phyloP scores from a whole-genome alignment of 2,329 filamentous ascomycete species.

The Cladorrhinum sp. region DNA sequence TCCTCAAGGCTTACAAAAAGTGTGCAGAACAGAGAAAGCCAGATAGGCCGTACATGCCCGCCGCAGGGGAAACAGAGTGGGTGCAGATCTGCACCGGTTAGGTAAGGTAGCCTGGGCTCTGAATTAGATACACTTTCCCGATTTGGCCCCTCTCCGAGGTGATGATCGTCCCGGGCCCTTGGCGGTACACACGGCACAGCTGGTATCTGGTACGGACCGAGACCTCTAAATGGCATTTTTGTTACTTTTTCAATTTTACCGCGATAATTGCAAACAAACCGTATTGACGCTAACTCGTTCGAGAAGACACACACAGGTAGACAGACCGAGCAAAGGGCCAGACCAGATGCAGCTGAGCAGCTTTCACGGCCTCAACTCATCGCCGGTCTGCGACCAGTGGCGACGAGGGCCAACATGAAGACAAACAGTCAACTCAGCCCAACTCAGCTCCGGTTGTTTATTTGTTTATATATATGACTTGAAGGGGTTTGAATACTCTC shows the following conservation, averaged over 20 bases:
- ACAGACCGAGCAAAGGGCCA: neutral
- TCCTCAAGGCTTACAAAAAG: neutral
- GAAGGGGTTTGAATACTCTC: too few relatives aligned
- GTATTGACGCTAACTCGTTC: too few relatives aligned
- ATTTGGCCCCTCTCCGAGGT: neutral
- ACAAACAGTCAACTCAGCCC: neutral
- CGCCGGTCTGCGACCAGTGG: too few relatives aligned
- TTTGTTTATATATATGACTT: too few relatives aligned
- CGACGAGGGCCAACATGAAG: neutral
- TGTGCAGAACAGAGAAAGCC: neutral
- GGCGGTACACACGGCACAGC: too few relatives aligned
- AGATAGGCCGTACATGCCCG: neutral
- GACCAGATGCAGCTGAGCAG: neutral
- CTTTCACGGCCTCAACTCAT: neutral
- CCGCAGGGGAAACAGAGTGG: neutral
- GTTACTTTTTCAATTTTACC: neutral
- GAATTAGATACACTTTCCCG: neutral
- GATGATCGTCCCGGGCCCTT: too few relatives aligned
- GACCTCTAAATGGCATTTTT: neutral
- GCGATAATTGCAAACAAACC: neutral
- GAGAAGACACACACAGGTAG: too few relatives aligned
- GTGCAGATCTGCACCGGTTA: neutral
- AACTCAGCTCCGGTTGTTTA: neutral
- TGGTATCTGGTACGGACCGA: too few relatives aligned
- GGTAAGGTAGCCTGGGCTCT: too few relatives aligned